phyloP scores from a whole-genome alignment of 805 yeast genomes.

The Metschnikowia matae region DNA sequence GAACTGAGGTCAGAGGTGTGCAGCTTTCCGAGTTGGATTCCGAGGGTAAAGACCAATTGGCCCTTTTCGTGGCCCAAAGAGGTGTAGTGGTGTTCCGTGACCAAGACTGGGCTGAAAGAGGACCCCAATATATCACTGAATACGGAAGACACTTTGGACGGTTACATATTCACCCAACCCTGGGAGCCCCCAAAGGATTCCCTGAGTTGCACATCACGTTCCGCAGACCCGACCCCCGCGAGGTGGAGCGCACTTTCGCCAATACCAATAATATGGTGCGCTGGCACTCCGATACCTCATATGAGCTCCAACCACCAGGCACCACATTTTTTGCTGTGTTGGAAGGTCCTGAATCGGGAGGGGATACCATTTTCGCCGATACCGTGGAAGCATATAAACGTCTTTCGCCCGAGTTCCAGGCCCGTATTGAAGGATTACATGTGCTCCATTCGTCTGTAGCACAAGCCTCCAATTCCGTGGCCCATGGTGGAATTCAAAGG shows the following conservation, averaged over 20 bases:
- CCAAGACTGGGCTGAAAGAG: slow-evolving; percentile 25
- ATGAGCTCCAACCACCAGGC: slow-evolving; percentile 35
- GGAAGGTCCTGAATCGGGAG: slow-evolving; percentile 38
- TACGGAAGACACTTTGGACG: slow-evolving; percentile 34
- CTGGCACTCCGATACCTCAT: slow-evolving; percentile 37
- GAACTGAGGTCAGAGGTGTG: slow-evolving; percentile 27
- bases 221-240: slow-evolving; percentile 28
- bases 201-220: slow-evolving; percentile 36
- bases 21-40: slow-evolving; percentile 27
- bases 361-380: slow-evolving; percentile 37
- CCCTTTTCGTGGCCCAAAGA: slow-evolving; percentile 29
- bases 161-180: slow-evolving; percentile 45
- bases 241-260: slow-evolving; percentile 25
- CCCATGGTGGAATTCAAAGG: slow-evolving; percentile 31
- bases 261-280: slow-evolving; percentile 28
- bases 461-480: slow-evolving; percentile 27
- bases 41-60: slow-evolving; percentile 31
- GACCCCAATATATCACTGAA: slow-evolving; percentile 28
- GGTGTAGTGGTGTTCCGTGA: slow-evolving; percentile 34
- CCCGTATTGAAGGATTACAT: slow-evolving; percentile 30
- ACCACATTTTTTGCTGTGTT: slow-evolving; percentile 32
- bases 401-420: slow-evolving; percentile 33
- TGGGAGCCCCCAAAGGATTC: slow-evolving; percentile 30
- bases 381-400: slow-evolving; percentile 35
- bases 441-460: slow-evolving; percentile 32